Base-by-base conservation (phyloP, 345 rosid genomes). In the Trapa bicornis region DNA sequence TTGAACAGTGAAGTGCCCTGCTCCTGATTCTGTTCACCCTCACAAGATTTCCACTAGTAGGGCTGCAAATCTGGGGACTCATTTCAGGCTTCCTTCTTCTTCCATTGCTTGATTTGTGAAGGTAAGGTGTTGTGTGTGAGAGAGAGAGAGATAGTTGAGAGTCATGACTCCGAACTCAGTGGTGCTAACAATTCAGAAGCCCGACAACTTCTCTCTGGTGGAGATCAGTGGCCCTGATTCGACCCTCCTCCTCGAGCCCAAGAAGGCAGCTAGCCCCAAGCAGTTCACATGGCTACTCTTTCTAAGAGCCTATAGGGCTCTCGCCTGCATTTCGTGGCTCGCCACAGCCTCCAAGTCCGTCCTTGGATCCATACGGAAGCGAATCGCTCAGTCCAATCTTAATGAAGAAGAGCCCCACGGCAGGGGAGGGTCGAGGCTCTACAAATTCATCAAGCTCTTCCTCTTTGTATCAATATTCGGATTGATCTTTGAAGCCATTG, bases 131-230 rank as follows among this genome's bases (percentile, higher is more conserved):
- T 41, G 43, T 41, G 43, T 41, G 43, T 1, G 43, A 1, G 43
- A 1, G 43, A 41, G 43, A 41, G 43, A 41, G 43, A 41, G 43
- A 41, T 4, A 2, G 43, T 3, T 4, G 15, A 10, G 37, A 58
- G 58, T 63, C 77, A 92, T 92, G 98, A 81, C 92, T 80, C 95
- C 89, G 61, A 86, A 78, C 61, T 77, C 98, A 43, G 92, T 86
- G 56, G 89, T 83, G 38, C 87, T 87, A n/a, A 82, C 95, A 32
- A 85, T 89, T 70, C 92, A 87, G 88, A 87, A 87, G 82, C 87
- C 91, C 6, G 82, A 81, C 39, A 79, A 75, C 70, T 78, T 89
- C 75, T 78, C 95, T 41, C 67, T 87, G 10, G 75, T 82, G 29
- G 89, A 86, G 74, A 75, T 84, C 76, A 80, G 82, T 64, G 86